Evolutionary conservation across 169 alveolate genomes (phyloP), one percentile per base, ranked within the genome.

Genomic region (Plasmodium blacklocki): DNA sequence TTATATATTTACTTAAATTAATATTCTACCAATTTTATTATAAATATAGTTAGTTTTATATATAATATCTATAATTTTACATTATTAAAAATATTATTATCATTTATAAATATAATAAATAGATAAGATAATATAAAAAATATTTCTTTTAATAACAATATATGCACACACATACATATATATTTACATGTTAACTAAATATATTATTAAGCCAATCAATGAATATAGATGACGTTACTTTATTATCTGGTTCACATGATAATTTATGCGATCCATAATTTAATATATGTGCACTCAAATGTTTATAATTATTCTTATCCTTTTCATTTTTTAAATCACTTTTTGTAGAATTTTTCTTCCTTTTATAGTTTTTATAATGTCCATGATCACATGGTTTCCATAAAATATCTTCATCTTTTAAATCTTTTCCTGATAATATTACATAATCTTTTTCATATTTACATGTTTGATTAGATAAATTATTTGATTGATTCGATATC

Each of bases 381-480:
- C 88, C 88, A 56, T 76, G 76, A 23, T 76, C 88, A 50, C 63
- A 76, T 50, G 66, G 2, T 0, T 67, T 76, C 88, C 88, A 76
- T 45, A 64, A 49, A 32, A 7, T 58, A 11, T 19, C 52, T 11
- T 58, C 75, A 50, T 43, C 43, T 15, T 74, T n/a, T 56, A 52
- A 23, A 12, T 23, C 26, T 11, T 47, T 54, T 18, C 11, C 60
- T 14, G 83, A 19, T 21, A 43, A 50, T 21, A 49, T 60, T 49
- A 49, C 4, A 45, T 23, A 45, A 18, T 56, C 23, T 9, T 14
- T 56, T 6, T 15, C 18, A 15, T 12, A 6, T 12, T 18, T 8
- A 6, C 9, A 21, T 56, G 21, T 39, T 39, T 39, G 11, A 29
- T 56, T 21, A 12, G 64, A 18, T 56, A 18, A 18, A 18, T 15